These are phyloP conservation scores for Parachaetomium inaequale DNA, from an alignment of 495 filamentous ascomycete genomes.

Conservation along the genomic window DNA sequence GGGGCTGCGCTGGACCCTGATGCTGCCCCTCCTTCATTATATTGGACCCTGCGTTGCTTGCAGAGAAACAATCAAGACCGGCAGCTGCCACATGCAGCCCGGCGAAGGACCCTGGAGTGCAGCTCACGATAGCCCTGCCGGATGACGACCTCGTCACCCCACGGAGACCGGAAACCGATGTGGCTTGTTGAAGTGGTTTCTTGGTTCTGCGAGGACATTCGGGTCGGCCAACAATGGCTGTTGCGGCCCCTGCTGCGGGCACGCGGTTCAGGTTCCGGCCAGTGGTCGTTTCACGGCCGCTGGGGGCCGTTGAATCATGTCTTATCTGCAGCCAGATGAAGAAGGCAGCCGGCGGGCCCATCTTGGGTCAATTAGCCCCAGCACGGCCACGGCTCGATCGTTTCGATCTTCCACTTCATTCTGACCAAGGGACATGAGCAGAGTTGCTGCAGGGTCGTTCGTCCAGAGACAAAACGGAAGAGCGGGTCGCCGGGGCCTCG, in stretches of 20 bases:
- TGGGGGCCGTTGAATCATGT: neutral
- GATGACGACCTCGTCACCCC: too few relatives aligned
- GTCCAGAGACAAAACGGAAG: slow-evolving; percentile 13
- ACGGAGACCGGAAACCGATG: too few relatives aligned
- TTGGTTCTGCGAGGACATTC: neutral
- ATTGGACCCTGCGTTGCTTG: neutral
- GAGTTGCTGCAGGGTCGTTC: neutral
- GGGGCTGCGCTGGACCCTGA: neutral
- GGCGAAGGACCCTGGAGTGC: too few relatives aligned
- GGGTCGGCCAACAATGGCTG: neutral
- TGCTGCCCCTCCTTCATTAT: neutral
- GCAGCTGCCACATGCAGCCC: neutral
- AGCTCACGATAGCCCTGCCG: too few relatives aligned
- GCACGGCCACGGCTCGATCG: neutral
- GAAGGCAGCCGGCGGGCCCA: neutral
- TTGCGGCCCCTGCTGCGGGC: neutral
- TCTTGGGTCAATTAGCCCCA: neutral
- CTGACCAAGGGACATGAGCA: neutral
- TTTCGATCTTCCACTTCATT: neutral
- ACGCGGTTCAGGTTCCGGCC: neutral
- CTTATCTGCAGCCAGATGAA: neutral
- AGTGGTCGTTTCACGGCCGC: neutral
- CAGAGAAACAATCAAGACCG: neutral
- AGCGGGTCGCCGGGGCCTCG: neutral
- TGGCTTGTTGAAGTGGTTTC: neutral